Base-by-base conservation (phyloP, 2,329 filamentous ascomycete genomes). In the Colletotrichum eremochloae region DNA sequence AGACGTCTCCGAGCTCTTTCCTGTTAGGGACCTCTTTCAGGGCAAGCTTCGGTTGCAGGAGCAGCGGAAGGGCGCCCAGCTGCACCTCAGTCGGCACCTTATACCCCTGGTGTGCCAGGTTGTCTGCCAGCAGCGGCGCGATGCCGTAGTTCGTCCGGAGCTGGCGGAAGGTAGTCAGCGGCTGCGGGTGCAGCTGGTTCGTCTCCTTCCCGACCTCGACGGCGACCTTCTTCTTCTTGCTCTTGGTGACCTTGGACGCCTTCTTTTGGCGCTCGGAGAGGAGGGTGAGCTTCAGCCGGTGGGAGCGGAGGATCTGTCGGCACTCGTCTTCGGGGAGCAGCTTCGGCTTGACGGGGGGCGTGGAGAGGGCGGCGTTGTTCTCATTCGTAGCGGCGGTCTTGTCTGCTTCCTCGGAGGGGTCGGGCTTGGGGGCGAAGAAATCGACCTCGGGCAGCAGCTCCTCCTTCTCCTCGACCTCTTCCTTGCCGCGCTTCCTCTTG, bases 1-100 rank as follows among this genome's bases (percentile, higher is more conserved):
- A 75, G 38, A 79, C 74, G 18, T 78, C 67, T 3, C 66, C 76
- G 29, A 84, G 70, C 29, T 82, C 81, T 31, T 78, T 78, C 36
- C 80, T 81, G 5, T 79, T 80, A 15, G 79, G 78, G 29, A 80
- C 76, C 55, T 80, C 77, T n/a, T 78, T 72, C 40, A 90, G 81
- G 0, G 88, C 88, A 68, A 81, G 84, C 73, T 86, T 84, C 0
- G 89, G 86, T 20, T 86, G 82, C 40, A 98, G 84, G 46, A 98
- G 84, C 57, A 98, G 82, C 38, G 96, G 96, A 74, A 99, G 82
- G 77, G 92, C 92, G 4, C 90, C 95, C 81, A 98, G 89, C 80
- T 99, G 96, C 15, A 99, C 95, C 82, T 98, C 96, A 0, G 96
- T 99, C 15, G 96, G 96, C 68, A 95, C 86, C 46, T 88, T 90